Evolutionary conservation across 148 eudicot species (phyloP), one percentile per base, ranked within the genome.

Genomic region (Cornus florida): DNA sequence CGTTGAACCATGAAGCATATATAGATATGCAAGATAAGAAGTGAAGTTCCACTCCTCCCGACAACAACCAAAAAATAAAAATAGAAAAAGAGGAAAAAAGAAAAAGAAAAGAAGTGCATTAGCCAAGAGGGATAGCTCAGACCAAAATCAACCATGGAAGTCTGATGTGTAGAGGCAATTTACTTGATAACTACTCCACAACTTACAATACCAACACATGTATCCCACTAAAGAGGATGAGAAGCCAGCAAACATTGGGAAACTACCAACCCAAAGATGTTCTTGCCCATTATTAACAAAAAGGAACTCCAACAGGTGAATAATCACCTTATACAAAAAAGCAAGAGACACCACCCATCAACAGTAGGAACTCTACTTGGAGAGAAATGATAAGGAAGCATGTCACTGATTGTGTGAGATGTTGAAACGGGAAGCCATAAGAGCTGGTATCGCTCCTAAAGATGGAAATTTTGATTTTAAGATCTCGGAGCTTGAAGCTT

Each of bases 381-480:
- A 12, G 48, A 43, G 10, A 43, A 43, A 43, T 43, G 48, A 9
- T 43, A 43, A 43, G 48, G 48, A 43, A 6, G 48, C 1, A 9
- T 43, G 48, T 43, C 48, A 43, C 48, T 43, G 98, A 57, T 84
- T 97, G 75, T 92, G 93, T 75, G 99, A 97, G 82, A 94, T 92
- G 97, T 67, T 97, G 85, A 92, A 84, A 79, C 81, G 67, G 43
- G 72, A 76, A 70, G 98, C 99, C 60, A 89, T 97, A 80, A 84
- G 98, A 82, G 74, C 82, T 71, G 72, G 79, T 5, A 77, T 71
- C 22, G 91, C 89, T 69, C 99, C 99, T 62, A 87, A 90, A 84
- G 97, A 97, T 76, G 97, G 97, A 62, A 17, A 88, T 57, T 94
- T 97, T 75, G 80, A 14, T 62, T 94, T 97, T 74, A 83, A 85